These are phyloP conservation scores for Cryptosporidium tyzzeri DNA, from an alignment of 169 alveolate species.

Conservation along the genomic window DNA sequence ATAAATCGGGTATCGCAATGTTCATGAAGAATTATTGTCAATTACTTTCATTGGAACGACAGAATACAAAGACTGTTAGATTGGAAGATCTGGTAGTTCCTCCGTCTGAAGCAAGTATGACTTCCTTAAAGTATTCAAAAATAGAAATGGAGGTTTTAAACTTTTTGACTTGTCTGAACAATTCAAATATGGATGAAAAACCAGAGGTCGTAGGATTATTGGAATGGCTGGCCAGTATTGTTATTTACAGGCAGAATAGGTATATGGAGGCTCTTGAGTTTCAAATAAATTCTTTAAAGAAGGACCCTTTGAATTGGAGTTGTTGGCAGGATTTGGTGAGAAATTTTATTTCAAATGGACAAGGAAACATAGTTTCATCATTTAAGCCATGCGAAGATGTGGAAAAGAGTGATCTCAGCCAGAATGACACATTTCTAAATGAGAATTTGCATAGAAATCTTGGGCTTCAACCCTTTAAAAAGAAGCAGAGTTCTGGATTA, in stretches of 20 bases:
- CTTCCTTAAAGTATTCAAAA: conserved; percentile 6
- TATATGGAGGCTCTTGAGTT: conserved; percentile 55
- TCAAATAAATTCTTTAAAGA: conserved; percentile 37
- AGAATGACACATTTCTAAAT: background rate
- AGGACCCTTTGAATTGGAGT: conserved; percentile 72
- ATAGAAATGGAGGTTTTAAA: conserved; percentile 36
- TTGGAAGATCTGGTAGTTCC: conserved; percentile 41
- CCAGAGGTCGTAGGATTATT: conserved; percentile 18
- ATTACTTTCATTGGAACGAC: conserved; percentile 58
- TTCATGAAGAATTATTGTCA: conserved; percentile 39
- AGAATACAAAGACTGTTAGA: conserved; percentile 8
- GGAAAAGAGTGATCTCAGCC: background rate
- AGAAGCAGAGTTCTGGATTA: background rate
- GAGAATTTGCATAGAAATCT: conserved; percentile 32
- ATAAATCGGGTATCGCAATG: conserved; percentile 1
- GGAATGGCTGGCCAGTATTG: conserved; percentile 55
- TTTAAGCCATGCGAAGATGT: background rate
- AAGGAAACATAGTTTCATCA: background rate
- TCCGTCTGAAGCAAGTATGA: conserved; percentile 46
- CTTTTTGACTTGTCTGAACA: conserved; percentile 6
- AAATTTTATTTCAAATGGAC: conserved; percentile 29
- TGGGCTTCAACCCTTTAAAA: conserved; percentile 53
- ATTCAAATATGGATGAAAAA: background rate
- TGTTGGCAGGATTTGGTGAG: conserved; percentile 67
- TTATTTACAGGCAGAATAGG: conserved; percentile 52